Base-by-base conservation (phyloP, 805 yeast genomes). In the Wickerhamiella azyma region DNA sequence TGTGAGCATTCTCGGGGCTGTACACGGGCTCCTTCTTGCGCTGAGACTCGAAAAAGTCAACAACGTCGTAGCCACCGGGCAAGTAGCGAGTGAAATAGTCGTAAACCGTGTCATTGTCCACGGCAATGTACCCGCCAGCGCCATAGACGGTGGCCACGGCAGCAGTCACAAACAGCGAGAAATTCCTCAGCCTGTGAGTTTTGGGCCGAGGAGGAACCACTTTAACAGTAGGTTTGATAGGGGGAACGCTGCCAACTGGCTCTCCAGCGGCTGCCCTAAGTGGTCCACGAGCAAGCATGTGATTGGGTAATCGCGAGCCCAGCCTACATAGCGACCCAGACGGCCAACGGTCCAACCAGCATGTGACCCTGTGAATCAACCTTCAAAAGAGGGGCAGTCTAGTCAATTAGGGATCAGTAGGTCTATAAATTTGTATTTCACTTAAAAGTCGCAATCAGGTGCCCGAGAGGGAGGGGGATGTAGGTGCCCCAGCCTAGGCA, bases 71-170 rank as follows among this genome's bases (percentile, higher is more conserved):
- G 33, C 77, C 83, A 43, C 71, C 68, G 16, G 92, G 92, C 39
- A 80, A 73, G 48, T 72, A 72, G 52, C 77, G 78, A 18, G 77
- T 68, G 60, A 77, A 80, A 39, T 67, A 52, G 53, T 80, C 84
- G 53, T 75, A 78, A 58, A 79, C 70, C 14, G 73, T 66, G 53
- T 78, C 81, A 56, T 70, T 70, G 50, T 72, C 64, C 26, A 76
- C 64, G 11, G 85, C 68, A 47, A 71, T 63, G 44, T 71, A 74
- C n/a, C 77, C 71, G 45, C 83, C 85, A 30, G 71, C 76, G 30
- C 74, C 76, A 53, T 78, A 80, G 21, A 73, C 58, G 3, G 63
- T 57, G 2, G 65, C 54, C 9, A 55, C 56, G 3, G 59, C 43
- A 5, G 56, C 39, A 4, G 57, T 45, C 21, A 63, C 39, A 14